These are phyloP conservation scores for Alternaria gansuensis DNA, from an alignment of 2,329 filamentous ascomycete species.

Conservation along the genomic window DNA sequence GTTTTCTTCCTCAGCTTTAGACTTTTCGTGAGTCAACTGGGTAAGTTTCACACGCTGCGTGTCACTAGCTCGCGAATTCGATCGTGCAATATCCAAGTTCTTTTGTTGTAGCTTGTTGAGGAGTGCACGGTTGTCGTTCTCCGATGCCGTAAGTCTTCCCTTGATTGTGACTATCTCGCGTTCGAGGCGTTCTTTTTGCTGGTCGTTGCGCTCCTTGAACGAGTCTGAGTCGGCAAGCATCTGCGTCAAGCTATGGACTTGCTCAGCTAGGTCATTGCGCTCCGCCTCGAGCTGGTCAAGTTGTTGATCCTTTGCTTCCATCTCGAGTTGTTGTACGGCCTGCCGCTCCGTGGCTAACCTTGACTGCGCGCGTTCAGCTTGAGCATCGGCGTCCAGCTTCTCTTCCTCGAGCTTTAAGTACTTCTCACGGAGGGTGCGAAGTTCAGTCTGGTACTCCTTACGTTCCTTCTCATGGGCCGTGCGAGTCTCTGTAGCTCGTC, in stretches of 20 bases:
- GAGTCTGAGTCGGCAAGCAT: constrained; percentile 88
- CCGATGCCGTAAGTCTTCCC: constrained; percentile 86
- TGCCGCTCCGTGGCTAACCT: constrained; percentile 82
- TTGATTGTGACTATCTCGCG: constrained; percentile 90
- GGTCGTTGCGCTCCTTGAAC: constrained; percentile 88
- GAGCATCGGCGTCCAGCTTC: constrained; percentile 80
- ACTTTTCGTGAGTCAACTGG: constrained; percentile 82
- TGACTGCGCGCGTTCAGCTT: constrained; percentile 81
- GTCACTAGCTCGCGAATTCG: constrained; percentile 84
- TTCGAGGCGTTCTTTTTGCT: constrained; percentile 92
- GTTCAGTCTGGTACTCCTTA: constrained; percentile 86
- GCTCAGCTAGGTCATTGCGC: constrained; percentile 75
- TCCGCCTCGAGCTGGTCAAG: constrained; percentile 83
- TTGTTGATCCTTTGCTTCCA: constrained; percentile 79
- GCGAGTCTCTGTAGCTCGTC: constrained; percentile 83
- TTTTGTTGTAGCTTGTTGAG: constrained; percentile 98
- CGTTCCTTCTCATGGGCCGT: constrained; percentile 83
- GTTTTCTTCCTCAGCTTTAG: constrained; percentile 82
- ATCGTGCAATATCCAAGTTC: constrained; percentile 92
- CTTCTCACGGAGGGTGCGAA: constrained; percentile 81
- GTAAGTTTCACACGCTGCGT: constrained; percentile 79
- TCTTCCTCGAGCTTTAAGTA: constrained; percentile 88
- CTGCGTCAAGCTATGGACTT: constrained; percentile 86
- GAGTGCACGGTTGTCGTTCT: constrained; percentile 95
- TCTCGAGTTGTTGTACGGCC: constrained; percentile 76